phyloP scores from a whole-genome alignment of 306 rosid genomes.

The Herpetospermum pedunculosum region DNA sequence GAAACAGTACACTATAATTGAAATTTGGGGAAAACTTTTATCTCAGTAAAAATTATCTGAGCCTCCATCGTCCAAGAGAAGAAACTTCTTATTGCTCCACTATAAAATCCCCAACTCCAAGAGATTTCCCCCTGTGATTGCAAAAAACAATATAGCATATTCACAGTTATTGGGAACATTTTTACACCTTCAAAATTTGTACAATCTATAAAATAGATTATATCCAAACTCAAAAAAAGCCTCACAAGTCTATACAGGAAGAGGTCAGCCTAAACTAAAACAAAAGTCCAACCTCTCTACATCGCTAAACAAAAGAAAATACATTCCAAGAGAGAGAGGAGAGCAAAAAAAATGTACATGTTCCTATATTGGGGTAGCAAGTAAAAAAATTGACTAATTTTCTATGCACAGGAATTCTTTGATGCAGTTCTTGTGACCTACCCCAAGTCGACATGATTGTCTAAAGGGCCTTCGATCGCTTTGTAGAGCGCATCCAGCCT shows the following conservation, averaged over 20 bases:
- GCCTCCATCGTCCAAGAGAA: not conserved
- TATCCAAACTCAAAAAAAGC: not conserved
- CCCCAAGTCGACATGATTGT: not conserved
- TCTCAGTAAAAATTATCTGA: not conserved
- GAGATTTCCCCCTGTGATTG: not conserved
- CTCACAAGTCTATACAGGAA: slow-evolving; percentile 7
- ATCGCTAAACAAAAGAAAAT: slow-evolving; percentile 5
- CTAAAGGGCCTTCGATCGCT: not conserved
- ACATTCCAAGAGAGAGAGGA: slow-evolving; percentile 13
- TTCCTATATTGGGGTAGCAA: not conserved
- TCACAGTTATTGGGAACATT: slow-evolving; percentile 2
- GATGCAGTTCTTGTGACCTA: not conserved
- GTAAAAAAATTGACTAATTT: not conserved
- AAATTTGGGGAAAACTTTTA: not conserved
- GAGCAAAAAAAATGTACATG: slow-evolving; percentile 2
- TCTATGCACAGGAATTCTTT: not conserved
- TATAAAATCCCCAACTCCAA: not conserved
- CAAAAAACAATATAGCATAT: not conserved
- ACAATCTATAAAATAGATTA: slow-evolving; percentile 2
- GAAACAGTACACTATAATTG: not conserved
- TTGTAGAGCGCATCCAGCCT: not conserved
- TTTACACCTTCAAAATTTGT: not conserved
- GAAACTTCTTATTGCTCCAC: not conserved
- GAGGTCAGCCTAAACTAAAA: slow-evolving; percentile 31
- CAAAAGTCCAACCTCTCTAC: slow-evolving; percentile 30